These are phyloP conservation scores for Daldinia decipiens DNA, from an alignment of 495 filamentous ascomycete genomes.

Conservation along the genomic window DNA sequence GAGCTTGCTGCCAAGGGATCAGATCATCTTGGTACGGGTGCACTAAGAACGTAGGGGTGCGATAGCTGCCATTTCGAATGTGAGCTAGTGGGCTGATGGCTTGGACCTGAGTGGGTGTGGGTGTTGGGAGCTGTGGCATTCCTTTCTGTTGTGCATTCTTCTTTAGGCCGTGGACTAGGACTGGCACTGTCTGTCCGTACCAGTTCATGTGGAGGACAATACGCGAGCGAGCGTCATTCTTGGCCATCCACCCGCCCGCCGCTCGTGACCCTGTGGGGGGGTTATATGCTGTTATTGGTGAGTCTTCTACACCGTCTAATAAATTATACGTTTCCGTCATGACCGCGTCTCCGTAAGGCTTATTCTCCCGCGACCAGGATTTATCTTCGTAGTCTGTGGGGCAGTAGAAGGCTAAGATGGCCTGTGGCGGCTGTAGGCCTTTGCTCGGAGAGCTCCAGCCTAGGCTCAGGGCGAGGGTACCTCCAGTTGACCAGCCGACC, in stretches of 20 bases:
- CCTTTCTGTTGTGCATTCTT: slow-evolving; percentile 5
- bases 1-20: slow-evolving; percentile 57
- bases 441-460: slow-evolving; percentile 50
- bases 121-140: slow-evolving; percentile 4
- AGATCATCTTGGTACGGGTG: slow-evolving; percentile 59
- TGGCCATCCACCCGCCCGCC: slow-evolving; percentile 23
- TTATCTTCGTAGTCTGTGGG: slow-evolving; percentile 57
- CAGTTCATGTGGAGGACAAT: slow-evolving; percentile 60
- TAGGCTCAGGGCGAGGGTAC: slow-evolving; percentile 62
- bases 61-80: slow-evolving; percentile 50
- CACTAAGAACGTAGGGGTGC: slow-evolving; percentile 60
- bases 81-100: slow-evolving; percentile 54
- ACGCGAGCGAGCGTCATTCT: slow-evolving; percentile 47
- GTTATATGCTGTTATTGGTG: slow-evolving; percentile 22
- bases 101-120: slow-evolving; percentile 42
- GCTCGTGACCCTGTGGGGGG: slow-evolving; percentile 15
- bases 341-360: slow-evolving; percentile 21
- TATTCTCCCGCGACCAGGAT: slow-evolving; percentile 28
- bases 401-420: slow-evolving; percentile 64
- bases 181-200: slow-evolving; percentile 53
- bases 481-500: slow-evolving; percentile 69
- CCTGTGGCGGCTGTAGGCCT: slow-evolving; percentile 57
- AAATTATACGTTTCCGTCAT: slow-evolving; percentile 23
- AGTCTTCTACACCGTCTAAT: slow-evolving; percentile 31
- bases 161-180: slow-evolving; percentile 49